Conservation (phyloP, 2,329 filamentous ascomycete genomes). For the Mycosphaerella arachidis region DNA sequence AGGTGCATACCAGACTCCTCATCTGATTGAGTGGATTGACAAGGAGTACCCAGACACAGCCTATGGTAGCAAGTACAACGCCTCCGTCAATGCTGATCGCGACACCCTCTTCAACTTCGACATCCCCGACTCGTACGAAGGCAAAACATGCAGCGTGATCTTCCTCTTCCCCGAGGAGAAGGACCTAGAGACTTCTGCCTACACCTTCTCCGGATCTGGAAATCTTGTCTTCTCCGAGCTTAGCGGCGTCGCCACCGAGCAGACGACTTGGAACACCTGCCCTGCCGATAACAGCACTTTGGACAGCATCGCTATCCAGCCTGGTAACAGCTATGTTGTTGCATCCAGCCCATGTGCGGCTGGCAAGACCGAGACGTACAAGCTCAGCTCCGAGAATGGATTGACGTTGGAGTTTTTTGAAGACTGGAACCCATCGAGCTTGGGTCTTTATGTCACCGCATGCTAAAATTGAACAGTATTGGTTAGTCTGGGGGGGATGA, state of each 20-base stretch:
- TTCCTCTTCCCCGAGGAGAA: conserved; percentile 60
- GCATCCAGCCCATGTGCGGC: conserved; percentile 24
- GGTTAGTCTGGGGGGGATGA: background rate
- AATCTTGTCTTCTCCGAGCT: conserved; percentile 36
- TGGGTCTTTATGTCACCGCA: conserved; percentile 9
- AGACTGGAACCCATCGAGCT: conserved; percentile 11
- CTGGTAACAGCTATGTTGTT: conserved; percentile 30
- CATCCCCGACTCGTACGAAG: conserved; percentile 50
- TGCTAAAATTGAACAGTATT: background rate
- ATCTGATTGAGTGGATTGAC: conserved; percentile 60
- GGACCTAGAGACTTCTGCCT: conserved; percentile 59
- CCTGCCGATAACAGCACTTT: conserved; percentile 11
- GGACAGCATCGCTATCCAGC: conserved; percentile 13
- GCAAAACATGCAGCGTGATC: conserved; percentile 58
- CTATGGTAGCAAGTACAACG: conserved; percentile 53
- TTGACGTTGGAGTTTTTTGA: conserved; percentile 27
- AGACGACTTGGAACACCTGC: conserved; percentile 38
- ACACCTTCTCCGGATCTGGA: conserved; percentile 40
- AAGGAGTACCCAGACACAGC: conserved; percentile 50
- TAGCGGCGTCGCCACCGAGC: conserved; percentile 39
- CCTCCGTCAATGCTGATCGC: conserved; percentile 51
- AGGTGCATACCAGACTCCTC: conserved; percentile 48
- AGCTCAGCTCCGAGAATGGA: conserved; percentile 17
- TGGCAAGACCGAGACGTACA: conserved; percentile 22
- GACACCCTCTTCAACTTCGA: conserved; percentile 67